phyloP scores from a whole-genome alignment of 495 filamentous ascomycete species.

The Penicillium ochrochloron region DNA sequence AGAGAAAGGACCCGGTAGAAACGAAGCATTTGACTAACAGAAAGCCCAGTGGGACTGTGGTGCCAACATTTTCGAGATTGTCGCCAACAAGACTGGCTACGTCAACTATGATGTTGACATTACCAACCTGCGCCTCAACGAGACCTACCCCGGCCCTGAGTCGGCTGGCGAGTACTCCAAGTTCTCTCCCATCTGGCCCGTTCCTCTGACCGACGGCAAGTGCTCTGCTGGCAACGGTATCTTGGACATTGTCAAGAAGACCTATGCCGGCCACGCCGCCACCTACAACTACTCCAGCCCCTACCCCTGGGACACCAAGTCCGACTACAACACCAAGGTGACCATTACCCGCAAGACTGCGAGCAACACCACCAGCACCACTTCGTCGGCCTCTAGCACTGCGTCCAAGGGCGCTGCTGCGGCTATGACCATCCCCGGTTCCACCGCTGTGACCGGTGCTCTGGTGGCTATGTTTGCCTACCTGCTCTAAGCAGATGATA shows the following conservation, averaged over 20 bases:
- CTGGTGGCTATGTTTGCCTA: slow-evolving; percentile 21
- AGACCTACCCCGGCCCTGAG: slow-evolving; percentile 51
- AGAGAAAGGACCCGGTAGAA: background rate
- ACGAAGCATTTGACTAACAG: background rate
- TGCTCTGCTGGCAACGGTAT: slow-evolving; percentile 53
- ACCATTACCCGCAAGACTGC: slow-evolving; percentile 35
- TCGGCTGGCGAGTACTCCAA: slow-evolving; percentile 36
- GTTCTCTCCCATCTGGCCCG: slow-evolving; percentile 45
- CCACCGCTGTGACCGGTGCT: slow-evolving; percentile 15
- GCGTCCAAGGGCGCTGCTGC: slow-evolving; percentile 7
- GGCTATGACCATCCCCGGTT: slow-evolving; percentile 10
- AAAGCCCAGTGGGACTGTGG: slow-evolving; percentile 56
- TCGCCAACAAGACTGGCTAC: slow-evolving; percentile 63
- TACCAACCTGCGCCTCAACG: slow-evolving; percentile 48
- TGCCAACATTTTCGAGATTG: slow-evolving; percentile 68
- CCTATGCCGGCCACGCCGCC: slow-evolving; percentile 33
- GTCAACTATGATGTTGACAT: slow-evolving; percentile 54
- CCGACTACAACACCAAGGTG: slow-evolving; percentile 34
- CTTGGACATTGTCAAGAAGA: slow-evolving; percentile 44
- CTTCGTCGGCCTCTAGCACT: slow-evolving; percentile 10
- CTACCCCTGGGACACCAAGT: slow-evolving; percentile 28
- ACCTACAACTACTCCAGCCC: slow-evolving; percentile 50
- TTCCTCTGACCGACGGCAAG: slow-evolving; percentile 42
- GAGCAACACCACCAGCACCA: slow-evolving; percentile 11
- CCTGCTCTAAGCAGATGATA: slow-evolving; percentile 12